Conservation (phyloP, 257 asterid genomes). For the Solanum pimpinellifolium region DNA sequence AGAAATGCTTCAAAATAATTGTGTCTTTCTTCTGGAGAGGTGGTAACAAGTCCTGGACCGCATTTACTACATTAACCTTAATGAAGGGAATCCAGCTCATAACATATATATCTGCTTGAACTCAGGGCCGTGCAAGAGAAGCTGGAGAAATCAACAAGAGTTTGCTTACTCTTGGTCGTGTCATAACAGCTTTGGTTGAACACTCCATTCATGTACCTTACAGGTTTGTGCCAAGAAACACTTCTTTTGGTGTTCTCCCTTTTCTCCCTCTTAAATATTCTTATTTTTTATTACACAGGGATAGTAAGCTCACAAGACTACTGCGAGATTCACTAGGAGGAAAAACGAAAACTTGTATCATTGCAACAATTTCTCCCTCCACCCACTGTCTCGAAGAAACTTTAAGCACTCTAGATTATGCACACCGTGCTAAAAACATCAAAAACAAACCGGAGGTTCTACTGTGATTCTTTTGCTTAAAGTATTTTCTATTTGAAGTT, state of each 20-base stretch:
- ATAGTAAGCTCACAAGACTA: slow-evolving; percentile 85
- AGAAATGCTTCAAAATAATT: not conserved
- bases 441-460: slow-evolving; percentile 79
- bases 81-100: not conserved
- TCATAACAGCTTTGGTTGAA: slow-evolving; percentile 71
- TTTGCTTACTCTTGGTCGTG: slow-evolving; percentile 77
- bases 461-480: not conserved
- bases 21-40: not conserved
- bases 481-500: not conserved
- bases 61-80: not conserved
- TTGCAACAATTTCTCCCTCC: slow-evolving; percentile 77
- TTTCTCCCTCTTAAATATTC: slow-evolving; percentile 3
- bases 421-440: slow-evolving; percentile 78
- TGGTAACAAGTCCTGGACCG: not conserved
- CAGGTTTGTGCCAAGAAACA: slow-evolving; percentile 35
- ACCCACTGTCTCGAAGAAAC: slow-evolving; percentile 70
- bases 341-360: slow-evolving; percentile 78
- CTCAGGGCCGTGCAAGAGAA: slow-evolving; percentile 86
- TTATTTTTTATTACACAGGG: slow-evolving; percentile 26
- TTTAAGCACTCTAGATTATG: slow-evolving; percentile 76
- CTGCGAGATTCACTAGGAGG: slow-evolving; percentile 82
- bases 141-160: slow-evolving; percentile 93
- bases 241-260: not conserved
- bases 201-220: slow-evolving; percentile 78
- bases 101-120: not conserved